These are phyloP conservation scores for Fusarium devonianum DNA, from an alignment of 2,329 filamentous ascomycete genomes.

Conservation along the genomic window DNA sequence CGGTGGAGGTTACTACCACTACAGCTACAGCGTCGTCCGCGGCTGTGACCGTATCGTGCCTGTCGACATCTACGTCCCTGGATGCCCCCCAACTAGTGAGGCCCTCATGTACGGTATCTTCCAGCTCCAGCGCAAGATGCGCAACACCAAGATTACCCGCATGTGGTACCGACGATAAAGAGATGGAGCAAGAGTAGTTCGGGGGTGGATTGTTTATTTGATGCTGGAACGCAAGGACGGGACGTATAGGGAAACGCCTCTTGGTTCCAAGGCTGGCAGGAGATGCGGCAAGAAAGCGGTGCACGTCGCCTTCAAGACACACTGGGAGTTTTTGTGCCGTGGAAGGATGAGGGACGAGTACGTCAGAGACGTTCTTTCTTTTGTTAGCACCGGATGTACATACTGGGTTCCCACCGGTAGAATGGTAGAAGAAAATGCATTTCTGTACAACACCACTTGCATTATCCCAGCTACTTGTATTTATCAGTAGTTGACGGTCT, in stretches of 20 bases:
- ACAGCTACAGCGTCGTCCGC: conserved; percentile 79
- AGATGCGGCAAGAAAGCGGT: background rate
- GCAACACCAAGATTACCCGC: conserved; percentile 62
- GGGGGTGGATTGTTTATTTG: background rate
- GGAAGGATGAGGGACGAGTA: conserved; percentile 8
- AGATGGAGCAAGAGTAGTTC: background rate
- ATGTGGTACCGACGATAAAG: conserved; percentile 66
- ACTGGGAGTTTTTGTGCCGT: conserved; percentile 2
- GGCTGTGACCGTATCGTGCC: conserved; percentile 80
- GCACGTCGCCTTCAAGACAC: background rate
- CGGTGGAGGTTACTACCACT: conserved; percentile 87
- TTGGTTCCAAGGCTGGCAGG: background rate
- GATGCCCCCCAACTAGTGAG: conserved; percentile 70
- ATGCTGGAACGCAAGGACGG: background rate
- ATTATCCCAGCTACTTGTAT: too few relatives aligned
- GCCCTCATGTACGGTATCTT: conserved; percentile 76
- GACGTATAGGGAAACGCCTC: background rate
- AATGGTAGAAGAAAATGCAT: conserved; percentile 35
- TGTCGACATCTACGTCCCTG: conserved; percentile 81
- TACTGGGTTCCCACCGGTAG: conserved; percentile 32
- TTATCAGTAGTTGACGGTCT: too few relatives aligned
- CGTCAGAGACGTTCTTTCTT: conserved; percentile 28
- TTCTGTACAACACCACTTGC: conserved; percentile 32
- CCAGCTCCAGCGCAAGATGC: conserved; percentile 79
- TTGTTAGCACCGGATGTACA: conserved; percentile 33